Evolutionary conservation across 139 green algal species (phyloP).

Genomic region (Volvox reticuliferus): DNA sequence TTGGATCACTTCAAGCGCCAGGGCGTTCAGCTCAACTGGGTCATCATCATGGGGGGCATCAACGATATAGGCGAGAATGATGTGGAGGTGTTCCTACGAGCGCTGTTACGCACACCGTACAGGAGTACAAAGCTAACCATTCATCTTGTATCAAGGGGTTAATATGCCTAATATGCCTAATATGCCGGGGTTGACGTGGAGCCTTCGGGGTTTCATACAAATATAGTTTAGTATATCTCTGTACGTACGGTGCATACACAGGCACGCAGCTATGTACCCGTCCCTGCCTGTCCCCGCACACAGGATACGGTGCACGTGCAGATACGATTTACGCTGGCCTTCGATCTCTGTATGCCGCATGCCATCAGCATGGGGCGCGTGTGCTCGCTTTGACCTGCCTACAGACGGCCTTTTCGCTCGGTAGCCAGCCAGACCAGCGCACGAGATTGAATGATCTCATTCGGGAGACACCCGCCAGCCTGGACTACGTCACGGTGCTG

Average conservation of each 20-base stretch:
- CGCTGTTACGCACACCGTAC: background rate
- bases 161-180: background rate
- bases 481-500: background rate
- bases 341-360: background rate
- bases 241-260: background rate
- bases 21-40: background rate
- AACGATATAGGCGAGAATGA: conserved; percentile 6
- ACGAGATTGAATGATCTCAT: background rate
- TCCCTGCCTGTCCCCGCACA: background rate
- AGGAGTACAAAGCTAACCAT: background rate
- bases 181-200: background rate
- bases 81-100: background rate
- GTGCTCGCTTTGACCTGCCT: conserved; percentile 28
- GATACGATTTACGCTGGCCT: background rate
- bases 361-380: background rate
- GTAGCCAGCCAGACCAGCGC: background rate
- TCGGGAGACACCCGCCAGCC: background rate
- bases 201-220: background rate
- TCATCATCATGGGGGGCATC: conserved; percentile 32
- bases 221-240: background rate
- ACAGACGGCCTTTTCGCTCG: background rate
- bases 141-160: background rate
- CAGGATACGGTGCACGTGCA: background rate
- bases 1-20: background rate
- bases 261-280: background rate